Evolutionary conservation across 306 rosid genomes (phyloP), one percentile per base, ranked within the genome.

Genomic region (Sophora flavescens): DNA sequence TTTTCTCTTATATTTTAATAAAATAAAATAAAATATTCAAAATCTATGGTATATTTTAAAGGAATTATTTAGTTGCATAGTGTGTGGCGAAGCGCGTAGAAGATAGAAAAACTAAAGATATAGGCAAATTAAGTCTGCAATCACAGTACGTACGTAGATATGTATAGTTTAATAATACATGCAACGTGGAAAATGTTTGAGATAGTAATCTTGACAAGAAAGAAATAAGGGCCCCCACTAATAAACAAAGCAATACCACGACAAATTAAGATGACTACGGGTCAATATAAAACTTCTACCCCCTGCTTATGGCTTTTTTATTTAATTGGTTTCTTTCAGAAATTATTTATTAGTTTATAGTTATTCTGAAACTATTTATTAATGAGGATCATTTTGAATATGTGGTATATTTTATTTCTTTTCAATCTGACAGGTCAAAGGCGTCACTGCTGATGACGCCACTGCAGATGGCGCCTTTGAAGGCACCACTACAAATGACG

Each of bases 131-230:
- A n/a, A 33, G 64, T 30, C 41, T 5, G 3, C 64, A 36, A 58
- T 30, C 38, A 28, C 64, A 33, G 5, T 4, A 47, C 52, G 52
- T 15, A 7, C 52, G 52, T 15, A 7, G 36, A 14, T 63, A 3
- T 12, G 36, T 14, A 54, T 57, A 70, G 75, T 14, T 66, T 53
- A 53, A 41, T 22, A 8, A 4, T 30, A 18, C 35, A 72, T 66
- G 72, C 52, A 89, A 87, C 89, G 93, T 89, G 91, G 45, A 87
- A 89, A 87, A 85, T 83, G 83, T 74, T 72, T 12, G 56, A 72
- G 45, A 80, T 44, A 9, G 75, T 16, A 78, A 78, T 45, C 53
- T 45, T 48, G 76, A 63, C 16, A 32, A 39, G 36, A 77, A 79
- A 76, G 78, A 22, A 61, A 38, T 53, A 72, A 33, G 15, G 68